Evolutionary conservation across 495 filamentous ascomycete genomes (phyloP).

Genomic region (Xylaria flabelliformis): DNA sequence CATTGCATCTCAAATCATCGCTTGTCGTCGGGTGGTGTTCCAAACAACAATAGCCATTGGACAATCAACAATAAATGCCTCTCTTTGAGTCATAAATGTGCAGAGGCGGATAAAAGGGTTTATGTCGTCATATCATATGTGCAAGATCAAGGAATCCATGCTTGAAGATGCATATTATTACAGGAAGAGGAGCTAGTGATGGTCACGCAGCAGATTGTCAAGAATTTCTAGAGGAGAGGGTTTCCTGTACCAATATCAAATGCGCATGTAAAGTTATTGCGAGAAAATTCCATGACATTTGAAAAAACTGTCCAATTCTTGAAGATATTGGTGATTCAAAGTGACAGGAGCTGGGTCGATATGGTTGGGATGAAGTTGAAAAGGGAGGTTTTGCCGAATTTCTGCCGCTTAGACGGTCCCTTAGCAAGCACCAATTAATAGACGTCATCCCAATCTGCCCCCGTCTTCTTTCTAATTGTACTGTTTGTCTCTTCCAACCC

Average conservation of each 20-base stretch:
- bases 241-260: not conserved
- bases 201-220: too few species aligned
- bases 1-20: not conserved
- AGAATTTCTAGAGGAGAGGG: too few species aligned
- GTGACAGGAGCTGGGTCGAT: too few species aligned
- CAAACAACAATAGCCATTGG: constrained; percentile 11
- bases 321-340: not conserved
- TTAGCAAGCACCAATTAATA: not conserved
- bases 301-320: not conserved
- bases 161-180: not conserved
- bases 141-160: constrained; percentile 21
- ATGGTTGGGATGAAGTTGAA: constrained; percentile 9
- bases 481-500: not conserved
- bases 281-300: not conserved
- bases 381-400: constrained; percentile 15
- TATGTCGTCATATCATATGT: constrained; percentile 4
- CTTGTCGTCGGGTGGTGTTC: constrained; percentile 5
- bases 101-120: not conserved
- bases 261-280: not conserved
- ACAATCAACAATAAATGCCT: constrained; percentile 11
- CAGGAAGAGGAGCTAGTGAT: too few species aligned
- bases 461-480: not conserved
- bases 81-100: not conserved
- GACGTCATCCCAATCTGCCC: constrained; percentile 5
- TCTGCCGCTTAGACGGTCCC: not conserved